Conservation (phyloP, 2,329 filamentous ascomycete species). For the Piedraia hortae region DNA sequence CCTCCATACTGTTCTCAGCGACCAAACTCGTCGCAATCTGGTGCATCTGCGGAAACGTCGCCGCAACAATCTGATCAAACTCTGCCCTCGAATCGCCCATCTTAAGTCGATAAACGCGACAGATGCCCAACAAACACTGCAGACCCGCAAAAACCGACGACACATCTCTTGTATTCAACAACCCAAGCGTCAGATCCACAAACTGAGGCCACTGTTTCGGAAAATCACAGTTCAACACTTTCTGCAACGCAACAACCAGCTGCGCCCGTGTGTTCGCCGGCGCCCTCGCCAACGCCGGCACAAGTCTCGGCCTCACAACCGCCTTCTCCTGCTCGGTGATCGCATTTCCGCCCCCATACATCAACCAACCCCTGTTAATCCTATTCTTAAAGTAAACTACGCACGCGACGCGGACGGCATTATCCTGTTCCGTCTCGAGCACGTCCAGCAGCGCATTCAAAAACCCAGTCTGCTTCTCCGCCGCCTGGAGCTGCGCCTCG, state of each 20-base stretch:
- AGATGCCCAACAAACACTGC: constrained; percentile 82
- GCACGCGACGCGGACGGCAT: constrained; percentile 60
- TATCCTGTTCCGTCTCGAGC: constrained; percentile 64
- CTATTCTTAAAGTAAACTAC: constrained; percentile 97
- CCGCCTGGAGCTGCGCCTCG: constrained; percentile 30
- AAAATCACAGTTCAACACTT: constrained; percentile 88
- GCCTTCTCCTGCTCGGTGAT: constrained; percentile 75
- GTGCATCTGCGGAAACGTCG: constrained; percentile 68
- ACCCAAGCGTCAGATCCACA: constrained; percentile 69
- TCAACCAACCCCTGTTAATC: constrained; percentile 72
- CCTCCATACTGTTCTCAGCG: constrained; percentile 74
- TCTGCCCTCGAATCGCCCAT: constrained; percentile 54
- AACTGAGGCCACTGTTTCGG: constrained; percentile 84
- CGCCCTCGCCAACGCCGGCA: constrained; percentile 56
- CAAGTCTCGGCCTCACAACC: constrained; percentile 60
- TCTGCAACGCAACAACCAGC: constrained; percentile 79
- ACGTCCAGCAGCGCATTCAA: constrained; percentile 76
- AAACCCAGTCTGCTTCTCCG: constrained; percentile 74
- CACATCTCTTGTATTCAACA: constrained; percentile 66
- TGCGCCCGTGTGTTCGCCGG: constrained; percentile 66
- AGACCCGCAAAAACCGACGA: constrained; percentile 74
- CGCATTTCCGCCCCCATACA: constrained; percentile 43
- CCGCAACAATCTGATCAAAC: constrained; percentile 82
- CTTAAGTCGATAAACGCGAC: constrained; percentile 88
- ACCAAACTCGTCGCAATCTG: constrained; percentile 70